Evolutionary conservation across 331 rosid species (phyloP), one percentile per base, ranked within the genome.

Genomic region (Stylosanthes scabra): DNA sequence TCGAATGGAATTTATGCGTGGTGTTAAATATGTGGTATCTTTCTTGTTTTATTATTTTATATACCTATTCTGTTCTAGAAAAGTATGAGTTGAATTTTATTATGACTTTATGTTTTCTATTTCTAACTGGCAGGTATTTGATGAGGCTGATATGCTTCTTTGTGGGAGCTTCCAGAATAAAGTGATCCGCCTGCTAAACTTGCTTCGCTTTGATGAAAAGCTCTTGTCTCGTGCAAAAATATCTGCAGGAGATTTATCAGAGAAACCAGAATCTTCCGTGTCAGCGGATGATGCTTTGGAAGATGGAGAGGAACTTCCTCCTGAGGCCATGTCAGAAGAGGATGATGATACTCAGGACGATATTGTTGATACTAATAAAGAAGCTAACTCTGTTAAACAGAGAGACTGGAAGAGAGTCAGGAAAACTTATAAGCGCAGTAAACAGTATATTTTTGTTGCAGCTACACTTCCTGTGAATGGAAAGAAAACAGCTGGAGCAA

Each of bases 71-170:
- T 6, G 3, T 7, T n/a, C 42, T 61, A 57, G n/a, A 60, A 13
- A 25, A 72, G 15, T 56, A 51, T 65, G 47, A 29, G 31, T 12
- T 61, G 10, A 40, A 15, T 27, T 60, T 54, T 42, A 13, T 40
- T 9, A 13, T 59, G 68, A 37, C 47, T n/a, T 46, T 63, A 7
- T 72, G 37, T 45, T 68, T 68, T 77, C 57, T 77, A 8, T 69
- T 76, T 78, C 50, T 59, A 27, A 61, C 46, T 58, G 70, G 12
- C 76, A 94, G 97, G 99, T 94, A 52, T 94, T 94, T 80, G 99
- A 93, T 88, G 98, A 93, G 83, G 98, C 97, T 28, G 99, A 91
- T 66, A 91, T 94, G 99, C 99, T 94, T 84, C 93, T 94, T 70
- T 85, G 88, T 73, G 99, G 99, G 57, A 83, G 99, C 58, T 94